Base-by-base conservation (phyloP, 73 alveolate genomes). In the Breviolum minutum region DNA sequence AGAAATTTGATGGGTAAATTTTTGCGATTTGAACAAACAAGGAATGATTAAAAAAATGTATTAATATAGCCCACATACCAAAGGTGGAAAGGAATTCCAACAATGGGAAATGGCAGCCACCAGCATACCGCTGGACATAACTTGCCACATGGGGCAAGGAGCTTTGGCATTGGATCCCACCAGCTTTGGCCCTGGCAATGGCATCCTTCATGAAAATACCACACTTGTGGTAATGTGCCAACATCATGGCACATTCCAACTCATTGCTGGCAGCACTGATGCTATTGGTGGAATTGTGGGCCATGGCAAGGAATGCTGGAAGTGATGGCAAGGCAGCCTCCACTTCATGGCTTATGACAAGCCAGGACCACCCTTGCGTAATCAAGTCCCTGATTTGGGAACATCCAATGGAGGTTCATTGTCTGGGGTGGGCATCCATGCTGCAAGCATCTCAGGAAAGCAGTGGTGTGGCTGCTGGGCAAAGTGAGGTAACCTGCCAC, bases 61-160 rank as follows among this genome's bases (percentile, higher is more conserved):
- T 24, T 10, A 7, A 29, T 11, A n/a, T 63, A 40, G 54, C 54
- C 3, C 54, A 40, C 5, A 3, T 40, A 40, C 54, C 54, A 68
- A 86, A 86, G 0, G n/a, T 64, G 95, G 63, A 32, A n/a, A 86
- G 54, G 80, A 86, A 86, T 9, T 64, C 81, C 64, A 86, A 8
- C 80, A 86, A 64, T 63, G 95, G 95, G 7, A 64, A 61, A 27
- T 29, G 13, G 12, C 30, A 64, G 64, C 95, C 80, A 9, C 95
- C 95, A 8, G 82, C 95, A 86, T 26, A 26, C 24, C 81, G 20
- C 40, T 64, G 77, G 64, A 86, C 95, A 63, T 86, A 86, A 29
- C 12, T 61, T 63, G 77, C 95, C 5, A 86, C 69, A 63, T 61
- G 24, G 5, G 81, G 80, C 63, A 63, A 30, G 76, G 64, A 26